Evolutionary conservation across 1,284 basidiomycete genomes (phyloP), one percentile per base, ranked within the genome.

Genomic region (Rhizoctonia solani): DNA sequence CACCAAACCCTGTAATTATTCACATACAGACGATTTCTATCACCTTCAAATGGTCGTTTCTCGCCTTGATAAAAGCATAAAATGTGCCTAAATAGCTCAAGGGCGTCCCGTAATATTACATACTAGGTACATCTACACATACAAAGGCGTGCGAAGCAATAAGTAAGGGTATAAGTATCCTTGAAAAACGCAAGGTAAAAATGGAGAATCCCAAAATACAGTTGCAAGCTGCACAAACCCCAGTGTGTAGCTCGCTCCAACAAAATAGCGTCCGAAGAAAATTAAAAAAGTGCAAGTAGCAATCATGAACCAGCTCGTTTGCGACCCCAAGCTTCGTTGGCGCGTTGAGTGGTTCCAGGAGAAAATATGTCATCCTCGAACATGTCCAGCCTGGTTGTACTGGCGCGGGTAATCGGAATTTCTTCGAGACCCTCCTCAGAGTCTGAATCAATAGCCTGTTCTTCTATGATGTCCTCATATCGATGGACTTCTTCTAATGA

Each of bases 401-500:
- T 63, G 19, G 47, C 47, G n/a, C 30, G 13, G 9, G 49, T 21
- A 14, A 44, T 29, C 23, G 52, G 47, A 9, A 49, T 25, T 4
- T 37, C 37, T 23, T 65, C 61, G 25, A 65, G 49, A 11, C 54
- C 32, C 32, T 34, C 61, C 27, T 65, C 61, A 27, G 50, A 65
- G 27, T 65, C 61, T 3, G 61, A 44, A 6, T 32, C 67, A 14
- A 68, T 44, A 11, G 67, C 67, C 42, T 55, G 41, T 41, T 68
- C 67, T 5, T 65, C 37, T 2, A 34, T 44, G 29, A 47, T 44
- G 5, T 58, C 66, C 23, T 54, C 44, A 5, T 69, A 50, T 47
- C 65, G 71, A 5, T 67, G 59, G 30, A 72, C 72, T 16, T 61
- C 66, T 27, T 71, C 72, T 11, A 34, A 4, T 34, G 4, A 11